Evolutionary conservation across 1,284 basidiomycete genomes (phyloP), one percentile per base, ranked within the genome.

Genomic region (Naganishia sp.): DNA sequence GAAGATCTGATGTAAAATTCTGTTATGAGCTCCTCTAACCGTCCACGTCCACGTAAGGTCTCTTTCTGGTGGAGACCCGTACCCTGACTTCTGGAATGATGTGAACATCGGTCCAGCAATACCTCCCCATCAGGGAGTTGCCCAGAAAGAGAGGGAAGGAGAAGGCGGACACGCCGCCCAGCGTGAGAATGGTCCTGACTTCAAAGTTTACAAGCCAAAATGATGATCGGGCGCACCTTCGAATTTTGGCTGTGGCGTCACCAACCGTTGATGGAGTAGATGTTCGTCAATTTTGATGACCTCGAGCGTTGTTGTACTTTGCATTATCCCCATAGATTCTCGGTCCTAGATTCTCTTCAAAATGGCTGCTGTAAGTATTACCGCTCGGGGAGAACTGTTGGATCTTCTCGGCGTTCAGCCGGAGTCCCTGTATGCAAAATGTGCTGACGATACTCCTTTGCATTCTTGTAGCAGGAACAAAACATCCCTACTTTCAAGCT

Each of bases 401-500:
- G 9, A 9, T n/a, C 2, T 15, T 46, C 17, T 2, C 45, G 23
- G 45, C 45, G 10, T 17, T 23, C 35, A 11, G 13, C 15, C 15
- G 39, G 23, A 13, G 28, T 17, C 10, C 10, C 21, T 43, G 25
- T 15, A 21, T 25, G 23, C 35, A 13, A 43, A 31, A n/a, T 43
- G 17, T 39, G 42, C 54, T 56, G 54, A 58, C 43, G n/a, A 15
- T 17, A 18, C 18, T 46, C 46, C 46, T 18, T 17, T 31, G 25
- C 46, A 3, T 23, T 58, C 25, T 6, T 32, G 5, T 15, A 41
- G 6, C 57, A 61, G 32, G 43, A 67, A 46, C 66, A 76, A 70
- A 75, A 81, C 71, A 84, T 93, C 73, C 93, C 96, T 61, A 94
- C 93, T 70, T 99, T 99, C 87, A 99, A 99, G 84, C 92, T 99